Base-by-base conservation (phyloP, 257 asterid species). In the Echites panduratus region DNA sequence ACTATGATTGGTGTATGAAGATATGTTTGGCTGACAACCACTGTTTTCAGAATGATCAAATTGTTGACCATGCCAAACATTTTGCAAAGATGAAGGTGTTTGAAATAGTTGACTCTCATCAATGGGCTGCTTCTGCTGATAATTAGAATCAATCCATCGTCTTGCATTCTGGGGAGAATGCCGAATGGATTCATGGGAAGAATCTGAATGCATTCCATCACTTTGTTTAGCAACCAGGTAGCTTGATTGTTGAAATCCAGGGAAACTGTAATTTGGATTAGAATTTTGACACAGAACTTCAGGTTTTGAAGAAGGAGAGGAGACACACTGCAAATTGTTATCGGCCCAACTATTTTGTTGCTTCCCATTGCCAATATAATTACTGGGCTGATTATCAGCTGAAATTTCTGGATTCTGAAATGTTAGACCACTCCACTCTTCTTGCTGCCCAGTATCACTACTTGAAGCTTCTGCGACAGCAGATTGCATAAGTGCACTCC, bases 401-500 rank as follows among this genome's bases (percentile, higher is more conserved):
- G 87, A 82, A 43, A 79, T 83, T 62, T 89, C 96, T 35, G 89
- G 89, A 66, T 88, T 87, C 81, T 91, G 95, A 78, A 86, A 85
- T 83, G 88, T 87, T 83, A 88, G 77, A 49, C 93, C 96, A 73
- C 93, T 88, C 96, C 97, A 89, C 75, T 89, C 95, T 77, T 91
- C 97, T 78, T 91, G 96, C 63, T 85, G 73, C 48, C 84, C 96
- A 32, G 90, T 84, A 71, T 87, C 92, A 77, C 88, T 82, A 72
- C 97, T 83, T 20, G 95, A 89, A 70, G 90, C 85, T 81, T 89
- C 97, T 45, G 90, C 89, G 66, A 87, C 90, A 26, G 97, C 97
- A 78, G 97, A 85, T 78, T 91, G 97, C 96, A 91, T 89, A 48
- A 91, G 87, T 77, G 97, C 97, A 81, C 96, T 91, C 97, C 96